Evolutionary conservation across 2,329 filamentous ascomycete genomes (phyloP).

Genomic region (Fusarium sp.): DNA sequence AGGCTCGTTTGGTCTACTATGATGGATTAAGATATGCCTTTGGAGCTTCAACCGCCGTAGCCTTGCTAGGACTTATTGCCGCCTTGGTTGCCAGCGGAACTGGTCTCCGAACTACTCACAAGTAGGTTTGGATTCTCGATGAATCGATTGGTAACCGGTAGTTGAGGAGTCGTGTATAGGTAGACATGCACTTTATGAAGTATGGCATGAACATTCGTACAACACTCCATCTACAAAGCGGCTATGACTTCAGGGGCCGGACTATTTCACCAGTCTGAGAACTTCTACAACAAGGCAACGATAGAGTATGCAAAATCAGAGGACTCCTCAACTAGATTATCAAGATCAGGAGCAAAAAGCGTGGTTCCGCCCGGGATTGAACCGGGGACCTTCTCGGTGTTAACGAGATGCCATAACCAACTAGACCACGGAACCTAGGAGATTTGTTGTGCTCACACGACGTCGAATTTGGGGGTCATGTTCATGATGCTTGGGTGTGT

Average conservation of each 20-base stretch:
- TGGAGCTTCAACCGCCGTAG: constrained; percentile 65
- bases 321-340: no score
- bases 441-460: neutral
- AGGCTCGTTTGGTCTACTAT: constrained; percentile 70
- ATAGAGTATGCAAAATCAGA: neutral
- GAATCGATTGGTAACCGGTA: neutral
- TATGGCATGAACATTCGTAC: no score
- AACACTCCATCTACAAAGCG: no score
- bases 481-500: no score
- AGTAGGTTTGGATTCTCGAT: constrained; percentile 8
- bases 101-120: constrained; percentile 48
- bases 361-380: constrained; percentile 21
- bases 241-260: no score
- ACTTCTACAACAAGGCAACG: no score
- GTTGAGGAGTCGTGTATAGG: no score
- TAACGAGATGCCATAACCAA: constrained; percentile 26
- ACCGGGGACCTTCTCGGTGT: constrained; percentile 24
- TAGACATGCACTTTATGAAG: no score
- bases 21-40: constrained; percentile 69
- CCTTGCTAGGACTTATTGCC: constrained; percentile 57
- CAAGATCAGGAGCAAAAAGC: neutral
- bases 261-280: no score
- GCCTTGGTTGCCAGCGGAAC: constrained; percentile 50
- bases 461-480: no score
- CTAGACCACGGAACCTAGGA: constrained; percentile 44